Conservation (phyloP, 371 early-diverging fungal genomes). For the Circinella minor region DNA sequence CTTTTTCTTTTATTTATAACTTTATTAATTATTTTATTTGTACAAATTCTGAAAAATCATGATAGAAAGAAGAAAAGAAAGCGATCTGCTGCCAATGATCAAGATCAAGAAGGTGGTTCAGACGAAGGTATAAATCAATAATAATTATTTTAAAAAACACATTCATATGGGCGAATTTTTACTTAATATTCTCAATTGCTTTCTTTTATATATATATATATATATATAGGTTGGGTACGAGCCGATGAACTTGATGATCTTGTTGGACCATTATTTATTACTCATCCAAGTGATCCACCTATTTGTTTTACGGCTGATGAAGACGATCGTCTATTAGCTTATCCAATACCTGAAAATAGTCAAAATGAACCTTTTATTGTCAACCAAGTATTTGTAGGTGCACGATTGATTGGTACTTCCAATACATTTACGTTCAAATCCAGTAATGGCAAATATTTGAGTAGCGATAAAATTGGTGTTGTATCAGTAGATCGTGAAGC, state of each 20-base stretch:
- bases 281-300: constrained; percentile 69
- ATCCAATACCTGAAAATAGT: constrained; percentile 42
- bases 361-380: constrained; percentile 67
- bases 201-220: neutral
- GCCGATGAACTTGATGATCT: constrained; percentile 68
- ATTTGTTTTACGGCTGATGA: constrained; percentile 64
- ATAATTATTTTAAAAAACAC: too few species aligned
- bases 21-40: neutral
- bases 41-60: too few species aligned
- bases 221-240: constrained; percentile 67
- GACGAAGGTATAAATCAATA: constrained; percentile 36
- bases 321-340: constrained; percentile 52
- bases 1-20: neutral
- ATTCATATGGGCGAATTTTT: too few species aligned
- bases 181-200: too few species aligned
- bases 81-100: constrained; percentile 40
- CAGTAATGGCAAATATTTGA: constrained; percentile 69
- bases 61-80: constrained; percentile 68
- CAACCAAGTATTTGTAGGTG: constrained; percentile 75
- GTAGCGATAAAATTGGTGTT: constrained; percentile 84
- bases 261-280: constrained; percentile 73
- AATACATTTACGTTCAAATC: constrained; percentile 69
- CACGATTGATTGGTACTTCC: constrained; percentile 57
- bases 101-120: constrained; percentile 27
- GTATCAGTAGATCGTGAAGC: constrained; percentile 76